These are phyloP conservation scores for Venturiaceae sp. DNA, from an alignment of 2,329 filamentous ascomycete genomes.

Conservation along the genomic window DNA sequence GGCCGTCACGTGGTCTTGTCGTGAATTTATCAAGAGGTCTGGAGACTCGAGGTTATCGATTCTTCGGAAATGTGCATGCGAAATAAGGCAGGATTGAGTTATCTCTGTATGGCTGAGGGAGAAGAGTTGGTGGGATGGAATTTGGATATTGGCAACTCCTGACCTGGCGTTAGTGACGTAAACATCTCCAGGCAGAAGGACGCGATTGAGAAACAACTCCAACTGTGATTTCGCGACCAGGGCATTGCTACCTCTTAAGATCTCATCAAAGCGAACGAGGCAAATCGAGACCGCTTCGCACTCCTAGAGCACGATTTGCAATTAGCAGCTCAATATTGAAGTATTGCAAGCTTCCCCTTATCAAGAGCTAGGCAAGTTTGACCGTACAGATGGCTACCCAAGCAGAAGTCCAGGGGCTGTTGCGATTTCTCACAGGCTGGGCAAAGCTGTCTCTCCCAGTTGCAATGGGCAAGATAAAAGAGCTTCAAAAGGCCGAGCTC, in stretches of 20 bases:
- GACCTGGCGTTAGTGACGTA: not conserved
- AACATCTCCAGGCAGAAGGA: not conserved
- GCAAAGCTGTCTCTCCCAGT: constrained; percentile 44
- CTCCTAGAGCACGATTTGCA: too few relatives aligned
- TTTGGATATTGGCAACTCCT: too few relatives aligned
- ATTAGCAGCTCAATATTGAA: too few relatives aligned
- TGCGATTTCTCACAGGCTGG: constrained; percentile 50
- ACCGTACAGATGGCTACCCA: not conserved
- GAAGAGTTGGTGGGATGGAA: too few relatives aligned
- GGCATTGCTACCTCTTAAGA: not conserved
- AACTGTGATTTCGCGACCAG: not conserved
- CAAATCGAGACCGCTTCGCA: too few relatives aligned
- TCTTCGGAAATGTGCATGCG: too few relatives aligned
- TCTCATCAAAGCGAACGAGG: too few relatives aligned
- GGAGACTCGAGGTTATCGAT: too few relatives aligned
- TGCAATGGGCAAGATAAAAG: constrained; percentile 45
- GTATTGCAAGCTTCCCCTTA: too few relatives aligned
- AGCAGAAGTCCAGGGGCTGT: constrained; percentile 32
- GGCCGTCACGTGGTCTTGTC: not conserved
- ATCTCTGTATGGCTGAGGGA: too few relatives aligned
- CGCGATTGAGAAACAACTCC: not conserved
- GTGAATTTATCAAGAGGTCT: too few relatives aligned
- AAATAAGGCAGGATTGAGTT: too few relatives aligned
- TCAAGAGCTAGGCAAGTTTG: not conserved
- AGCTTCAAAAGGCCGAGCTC: constrained; percentile 36